Evolutionary conservation across 1,284 basidiomycete genomes (phyloP).

Genomic region (Cryptococcus sp.): DNA sequence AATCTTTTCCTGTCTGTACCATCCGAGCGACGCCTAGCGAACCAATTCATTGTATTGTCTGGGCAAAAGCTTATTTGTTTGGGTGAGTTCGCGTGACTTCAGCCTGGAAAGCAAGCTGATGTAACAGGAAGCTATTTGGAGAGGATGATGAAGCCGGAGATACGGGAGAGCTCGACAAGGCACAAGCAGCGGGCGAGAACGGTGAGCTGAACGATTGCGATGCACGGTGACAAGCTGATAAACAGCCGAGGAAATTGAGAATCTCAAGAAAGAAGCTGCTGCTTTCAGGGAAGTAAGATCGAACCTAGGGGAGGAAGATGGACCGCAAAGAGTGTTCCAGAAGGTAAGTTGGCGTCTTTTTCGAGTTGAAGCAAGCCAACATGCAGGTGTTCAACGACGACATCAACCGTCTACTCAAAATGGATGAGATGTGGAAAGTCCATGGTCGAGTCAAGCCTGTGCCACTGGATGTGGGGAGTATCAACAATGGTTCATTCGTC

Average conservation of each 20-base stretch:
- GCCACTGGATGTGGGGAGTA: slow-evolving; percentile 72
- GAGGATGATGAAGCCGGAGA: slow-evolving; percentile 63
- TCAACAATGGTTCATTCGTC: slow-evolving; percentile 60
- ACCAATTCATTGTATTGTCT: slow-evolving; percentile 98
- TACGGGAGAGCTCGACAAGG: slow-evolving; percentile 50
- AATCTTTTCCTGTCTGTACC: slow-evolving; percentile 96
- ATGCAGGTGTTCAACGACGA: slow-evolving; percentile 79
- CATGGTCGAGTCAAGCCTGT: slow-evolving; percentile 70
- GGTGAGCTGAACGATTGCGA: slow-evolving; percentile 51
- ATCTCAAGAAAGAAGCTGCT: slow-evolving; percentile 79
- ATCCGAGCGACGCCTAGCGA: slow-evolving; percentile 96
- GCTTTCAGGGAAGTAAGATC: slow-evolving; percentile 77
- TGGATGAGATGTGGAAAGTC: slow-evolving; percentile 96
- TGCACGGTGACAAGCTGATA: slow-evolving; percentile 2
- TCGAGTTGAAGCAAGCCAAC: not conserved
- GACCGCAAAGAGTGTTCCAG: slow-evolving; percentile 71
- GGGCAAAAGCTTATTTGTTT: slow-evolving; percentile 98
- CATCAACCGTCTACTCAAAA: slow-evolving; percentile 79
- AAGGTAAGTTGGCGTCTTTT: slow-evolving; percentile 57
- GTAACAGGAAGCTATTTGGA: slow-evolving; percentile 80
- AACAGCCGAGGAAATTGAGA: slow-evolving; percentile 81
- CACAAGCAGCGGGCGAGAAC: slow-evolving; percentile 64
- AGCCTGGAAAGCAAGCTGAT: slow-evolving; percentile 1
- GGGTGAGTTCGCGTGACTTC: slow-evolving; percentile 61
- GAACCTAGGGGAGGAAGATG: slow-evolving; percentile 51